phyloP scores from a whole-genome alignment of 176 grass and related monocot genomes.

The Metroxylon sagu region DNA sequence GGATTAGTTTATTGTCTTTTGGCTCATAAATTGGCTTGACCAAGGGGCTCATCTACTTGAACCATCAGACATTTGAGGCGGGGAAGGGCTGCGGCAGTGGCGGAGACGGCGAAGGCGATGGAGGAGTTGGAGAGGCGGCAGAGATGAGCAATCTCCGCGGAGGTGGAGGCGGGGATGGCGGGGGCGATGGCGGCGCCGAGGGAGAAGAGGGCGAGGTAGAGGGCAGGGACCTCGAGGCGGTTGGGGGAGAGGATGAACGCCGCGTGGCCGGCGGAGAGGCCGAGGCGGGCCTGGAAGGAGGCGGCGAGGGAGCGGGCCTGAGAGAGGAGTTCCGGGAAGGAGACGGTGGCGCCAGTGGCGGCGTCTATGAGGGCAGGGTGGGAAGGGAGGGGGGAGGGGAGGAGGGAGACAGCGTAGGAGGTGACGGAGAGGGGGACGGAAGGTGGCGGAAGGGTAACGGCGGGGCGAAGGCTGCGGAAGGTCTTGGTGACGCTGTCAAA shows the following conservation, averaged over 20 bases:
- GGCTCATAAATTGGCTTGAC: no score
- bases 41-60: no score
- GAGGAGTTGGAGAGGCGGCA: not conserved
- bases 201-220: conserved; percentile 2
- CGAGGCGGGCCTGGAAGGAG: not conserved
- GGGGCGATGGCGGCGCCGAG: not conserved
- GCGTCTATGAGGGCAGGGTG: conserved; percentile 23
- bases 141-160: not conserved
- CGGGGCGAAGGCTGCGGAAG: conserved; percentile 9
- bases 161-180: conserved; percentile 2
- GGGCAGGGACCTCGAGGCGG: not conserved
- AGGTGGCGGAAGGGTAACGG: not conserved
- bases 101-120: conserved; percentile 5
- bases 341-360: conserved; percentile 16
- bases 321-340: conserved; percentile 19
- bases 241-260: not conserved
- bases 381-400: conserved; percentile 3
- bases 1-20: no score
- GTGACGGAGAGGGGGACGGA: not conserved
- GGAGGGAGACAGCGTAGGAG: conserved; percentile 4
- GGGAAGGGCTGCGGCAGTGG: not conserved
- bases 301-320: conserved; percentile 21
- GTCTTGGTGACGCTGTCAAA: conserved; percentile 1
- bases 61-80: no score
- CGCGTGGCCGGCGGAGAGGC: not conserved